Evolutionary conservation across 306 rosid species (phyloP), one percentile per base, ranked within the genome.

Genomic region (Cucurbita pepo): DNA sequence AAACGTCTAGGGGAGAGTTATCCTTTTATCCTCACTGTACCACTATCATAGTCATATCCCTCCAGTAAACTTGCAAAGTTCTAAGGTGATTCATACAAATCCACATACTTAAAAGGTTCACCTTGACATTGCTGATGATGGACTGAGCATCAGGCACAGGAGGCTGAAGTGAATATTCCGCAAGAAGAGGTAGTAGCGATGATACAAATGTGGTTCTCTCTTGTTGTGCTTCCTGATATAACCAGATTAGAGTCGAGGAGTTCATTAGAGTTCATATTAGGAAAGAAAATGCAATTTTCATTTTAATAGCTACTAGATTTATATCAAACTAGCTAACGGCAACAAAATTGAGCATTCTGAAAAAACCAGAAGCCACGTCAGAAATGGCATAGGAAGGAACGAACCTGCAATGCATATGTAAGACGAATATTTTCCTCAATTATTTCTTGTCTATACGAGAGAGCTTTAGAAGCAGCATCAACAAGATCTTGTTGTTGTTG

Each of bases 371-470:
- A 73, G 69, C 55, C 53, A 44, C 44, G n/a, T 61, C 22, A 40
- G 44, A 69, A 50, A 70, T 58, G 41, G 19, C 25, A 12, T 15
- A 25, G 47, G n/a, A 21, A 71, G 56, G 16, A 30, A 30, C 3
- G 53, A 56, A 76, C 67, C 62, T 69, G 74, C 65, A 75, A 72
- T 14, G 61, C 53, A 80, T 83, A 81, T 75, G 84, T 78, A 75
- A 78, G 97, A 48, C 95, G 96, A 76, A 95, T 91, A 74, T 95
- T 95, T 85, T 95, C 99, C 82, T 95, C 99, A 44, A 95, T 88
- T 77, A 95, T 86, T 77, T 95, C 99, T 56, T 95, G 99, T 63
- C 99, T 80, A 62, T 84, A 84, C 38, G 81, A 77, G 25, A 81
- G 71, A 57, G 85, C 83, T 73, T 84, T 84, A 37, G 85, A 84